Conservation (phyloP, 75 land plant genomes). For the Selaginella moellendorffii region DNA sequence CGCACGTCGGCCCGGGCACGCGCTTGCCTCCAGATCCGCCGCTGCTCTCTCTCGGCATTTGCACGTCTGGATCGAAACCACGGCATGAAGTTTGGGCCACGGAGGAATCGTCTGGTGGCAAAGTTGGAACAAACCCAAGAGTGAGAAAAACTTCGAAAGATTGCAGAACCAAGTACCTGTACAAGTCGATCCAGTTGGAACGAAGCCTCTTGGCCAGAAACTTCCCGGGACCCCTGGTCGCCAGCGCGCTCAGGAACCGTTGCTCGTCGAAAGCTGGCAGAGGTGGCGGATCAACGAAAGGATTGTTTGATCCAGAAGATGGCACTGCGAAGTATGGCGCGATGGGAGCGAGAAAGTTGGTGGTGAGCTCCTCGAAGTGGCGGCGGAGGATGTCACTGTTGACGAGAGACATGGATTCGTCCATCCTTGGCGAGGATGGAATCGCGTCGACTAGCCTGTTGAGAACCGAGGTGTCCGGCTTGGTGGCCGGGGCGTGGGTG, state of each 20-base stretch:
- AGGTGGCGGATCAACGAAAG: slow-evolving; percentile 80
- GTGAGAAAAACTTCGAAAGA: neutral
- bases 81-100: slow-evolving; percentile 89
- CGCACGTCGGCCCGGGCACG: slow-evolving; percentile 55
- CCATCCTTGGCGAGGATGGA: slow-evolving; percentile 44
- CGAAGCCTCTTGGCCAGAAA: slow-evolving; percentile 78
- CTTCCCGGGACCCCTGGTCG: slow-evolving; percentile 85
- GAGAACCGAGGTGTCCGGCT: slow-evolving; percentile 91
- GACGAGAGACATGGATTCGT: slow-evolving; percentile 92
- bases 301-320: slow-evolving; percentile 72
- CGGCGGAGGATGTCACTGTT: slow-evolving; percentile 91
- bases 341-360: slow-evolving; percentile 94
- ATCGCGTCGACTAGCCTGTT: slow-evolving; percentile 91
- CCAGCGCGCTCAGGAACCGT: slow-evolving; percentile 52
- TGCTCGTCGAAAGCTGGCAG: slow-evolving; percentile 58
- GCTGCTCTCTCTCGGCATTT: slow-evolving; percentile 77
- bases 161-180: slow-evolving; percentile 35
- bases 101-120: slow-evolving; percentile 50
- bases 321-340: slow-evolving; percentile 65
- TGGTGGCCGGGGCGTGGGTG: slow-evolving; percentile 57
- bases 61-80: slow-evolving; percentile 94
- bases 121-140: neutral
- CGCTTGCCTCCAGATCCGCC: slow-evolving; percentile 80
- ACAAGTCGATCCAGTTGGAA: slow-evolving; percentile 84
- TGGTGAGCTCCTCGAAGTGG: slow-evolving; percentile 89